Evolutionary conservation across 176 grass and related monocot genomes (phyloP), one percentile per base, ranked within the genome.

Genomic region (Chloris gayana): DNA sequence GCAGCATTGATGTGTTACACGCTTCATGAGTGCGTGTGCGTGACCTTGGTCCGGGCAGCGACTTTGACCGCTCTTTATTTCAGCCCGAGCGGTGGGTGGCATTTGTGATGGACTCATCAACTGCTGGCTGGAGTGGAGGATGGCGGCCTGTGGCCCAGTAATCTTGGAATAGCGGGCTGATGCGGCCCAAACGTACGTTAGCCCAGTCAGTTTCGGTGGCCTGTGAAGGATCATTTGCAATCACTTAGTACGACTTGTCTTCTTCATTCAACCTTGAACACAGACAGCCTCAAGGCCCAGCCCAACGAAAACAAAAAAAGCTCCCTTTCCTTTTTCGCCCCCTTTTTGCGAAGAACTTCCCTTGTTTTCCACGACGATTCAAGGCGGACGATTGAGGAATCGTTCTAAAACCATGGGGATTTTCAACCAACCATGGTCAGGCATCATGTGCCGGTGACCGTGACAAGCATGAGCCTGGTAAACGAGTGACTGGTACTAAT

Each of bases 351-450:
- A n/a, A n/a, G n/a, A n/a, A n/a, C n/a, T 37, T 37, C 35, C 35
- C 3, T 37, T 37, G 5, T 50, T 54, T 54, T 22, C 51, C 19
- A 22, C 22, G 22, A 57, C 22, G 22, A 2, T 10, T 57, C 42
- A 73, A 33, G 26, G 34, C 47, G 21, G 10, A 54, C 31, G 11
- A n/a, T 44, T 12, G 11, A 4, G 21, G 72, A 74, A 50, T 25
- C 17, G 19, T 74, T 74, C 72, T 38, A 38, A 74, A 74, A 57
- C 50, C 32, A 38, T 8, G 72, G 30, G n/a, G n/a, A n/a, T n/a
- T n/a, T n/a, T n/a, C n/a, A 74, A 57, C 50, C 32, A 74, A 57
- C 50, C 32, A 38, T 8, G 72, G 30, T 54, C 70, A 7, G 14
- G 41, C 9, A 14, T 15, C 56, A 30, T 12, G 27, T 31, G 27